Percentiles rank a stretch among this genome's conserved stretches.
These are phyloP conservation scores for Carex arenaria DNA, from an alignment of 202 grass and related monocot genomes.

Conservation along the genomic window DNA sequence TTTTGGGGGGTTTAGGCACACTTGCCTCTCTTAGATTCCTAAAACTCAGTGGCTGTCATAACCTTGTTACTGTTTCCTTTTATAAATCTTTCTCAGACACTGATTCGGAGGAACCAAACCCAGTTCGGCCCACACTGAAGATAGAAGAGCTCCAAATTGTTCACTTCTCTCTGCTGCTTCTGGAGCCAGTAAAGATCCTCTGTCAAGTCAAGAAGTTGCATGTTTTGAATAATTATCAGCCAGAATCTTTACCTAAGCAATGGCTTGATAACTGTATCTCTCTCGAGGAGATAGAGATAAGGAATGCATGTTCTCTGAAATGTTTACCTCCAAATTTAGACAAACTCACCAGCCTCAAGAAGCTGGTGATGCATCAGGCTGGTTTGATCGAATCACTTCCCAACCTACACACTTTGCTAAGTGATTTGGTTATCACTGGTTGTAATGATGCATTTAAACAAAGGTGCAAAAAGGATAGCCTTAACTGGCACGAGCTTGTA, in stretches of 20 bases:
- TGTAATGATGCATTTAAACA: neutral
- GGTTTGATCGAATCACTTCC: conserved; percentile 10
- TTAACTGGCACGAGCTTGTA: neutral
- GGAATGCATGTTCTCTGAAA: neutral
- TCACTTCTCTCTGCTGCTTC: conserved; percentile 3
- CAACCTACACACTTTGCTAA: neutral
- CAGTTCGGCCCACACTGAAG: neutral
- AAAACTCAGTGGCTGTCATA: neutral
- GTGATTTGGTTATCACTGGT: conserved; percentile 4
- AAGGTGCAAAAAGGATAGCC: conserved; percentile 1
- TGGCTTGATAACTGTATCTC: conserved; percentile 28
- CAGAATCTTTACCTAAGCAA: conserved; percentile 27
- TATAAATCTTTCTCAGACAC: neutral
- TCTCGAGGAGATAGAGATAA: neutral
- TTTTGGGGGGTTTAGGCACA: neutral
- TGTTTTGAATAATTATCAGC: neutral
- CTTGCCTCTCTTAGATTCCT: neutral
- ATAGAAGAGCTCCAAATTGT: conserved; percentile 22
- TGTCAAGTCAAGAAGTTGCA: conserved; percentile 24
- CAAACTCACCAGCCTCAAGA: neutral
- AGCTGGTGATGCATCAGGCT: neutral
- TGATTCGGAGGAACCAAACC: neutral
- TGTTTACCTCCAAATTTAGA: neutral
- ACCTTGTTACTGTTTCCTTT: neutral
- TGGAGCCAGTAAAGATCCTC: conserved; percentile 22